These are phyloP conservation scores for Blastomyces parvus DNA, from an alignment of 2,329 filamentous ascomycete genomes.

Conservation along the genomic window DNA sequence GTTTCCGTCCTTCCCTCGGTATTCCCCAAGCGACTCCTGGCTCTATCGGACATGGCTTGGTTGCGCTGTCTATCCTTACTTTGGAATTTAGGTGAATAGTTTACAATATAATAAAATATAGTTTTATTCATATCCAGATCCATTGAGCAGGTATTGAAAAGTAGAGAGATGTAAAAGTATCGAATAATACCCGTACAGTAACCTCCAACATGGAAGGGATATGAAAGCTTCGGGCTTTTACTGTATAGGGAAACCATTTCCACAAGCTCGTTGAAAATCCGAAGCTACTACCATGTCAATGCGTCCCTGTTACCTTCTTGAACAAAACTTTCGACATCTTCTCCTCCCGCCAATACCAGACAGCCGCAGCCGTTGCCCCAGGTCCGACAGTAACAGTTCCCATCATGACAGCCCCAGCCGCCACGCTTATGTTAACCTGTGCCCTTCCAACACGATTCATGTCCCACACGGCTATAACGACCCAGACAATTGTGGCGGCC, in stretches of 20 bases:
- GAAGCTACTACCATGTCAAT: not conserved
- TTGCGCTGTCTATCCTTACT: not conserved
- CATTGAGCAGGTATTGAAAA: too few species aligned
- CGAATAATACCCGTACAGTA: not conserved
- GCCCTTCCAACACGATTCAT: conserved; percentile 3
- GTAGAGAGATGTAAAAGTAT: not conserved
- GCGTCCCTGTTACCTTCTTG: not conserved
- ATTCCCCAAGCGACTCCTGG: not conserved
- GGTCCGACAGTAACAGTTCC: not conserved
- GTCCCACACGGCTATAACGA: not conserved
- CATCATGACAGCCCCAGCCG: not conserved
- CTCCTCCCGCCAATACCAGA: conserved; percentile 3
- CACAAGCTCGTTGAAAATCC: not conserved
- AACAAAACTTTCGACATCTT: not conserved
- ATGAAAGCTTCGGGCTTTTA: not conserved
- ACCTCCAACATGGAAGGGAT: not conserved
- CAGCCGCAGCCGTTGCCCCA: not conserved
- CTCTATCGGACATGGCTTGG: not conserved
- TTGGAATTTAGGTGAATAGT: not conserved
- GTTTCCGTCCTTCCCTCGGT: not conserved
- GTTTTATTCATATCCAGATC: not conserved
- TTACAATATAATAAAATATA: not conserved
- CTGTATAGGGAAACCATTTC: not conserved
- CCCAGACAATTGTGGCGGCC: not conserved
- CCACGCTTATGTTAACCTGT: not conserved